Conservation (phyloP, 768 basidiomycete genomes). For the Hygrophorus russula region DNA sequence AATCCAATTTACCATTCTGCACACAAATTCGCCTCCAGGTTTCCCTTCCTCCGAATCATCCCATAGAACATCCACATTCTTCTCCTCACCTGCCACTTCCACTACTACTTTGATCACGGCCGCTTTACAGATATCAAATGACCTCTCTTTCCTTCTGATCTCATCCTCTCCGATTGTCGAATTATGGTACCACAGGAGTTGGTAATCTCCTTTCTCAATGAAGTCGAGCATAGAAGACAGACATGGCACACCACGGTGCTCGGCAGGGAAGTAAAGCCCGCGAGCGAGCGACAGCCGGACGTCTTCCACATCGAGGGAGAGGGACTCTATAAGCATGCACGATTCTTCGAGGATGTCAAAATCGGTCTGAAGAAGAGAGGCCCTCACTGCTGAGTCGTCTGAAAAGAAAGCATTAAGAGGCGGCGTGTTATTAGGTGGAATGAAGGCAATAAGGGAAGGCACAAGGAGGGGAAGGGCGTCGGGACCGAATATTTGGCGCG, state of each 20-base stretch:
- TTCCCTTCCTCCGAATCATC: slow-evolving; percentile 41
- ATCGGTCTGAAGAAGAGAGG: slow-evolving; percentile 47
- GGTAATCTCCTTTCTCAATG: slow-evolving; percentile 61
- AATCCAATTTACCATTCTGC: slow-evolving; percentile 69
- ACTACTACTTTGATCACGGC: slow-evolving; percentile 80
- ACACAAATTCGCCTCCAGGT: slow-evolving; percentile 65
- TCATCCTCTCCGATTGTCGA: slow-evolving; percentile 35
- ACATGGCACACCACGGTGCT: slow-evolving; percentile 46
- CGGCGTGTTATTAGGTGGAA: slow-evolving; percentile 34
- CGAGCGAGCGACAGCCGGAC: slow-evolving; percentile 63
- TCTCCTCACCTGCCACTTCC: slow-evolving; percentile 75
- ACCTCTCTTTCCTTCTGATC: slow-evolving; percentile 49
- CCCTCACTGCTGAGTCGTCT: slow-evolving; percentile 27
- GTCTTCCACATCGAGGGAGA: slow-evolving; percentile 69
- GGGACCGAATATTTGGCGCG: slow-evolving; percentile 45
- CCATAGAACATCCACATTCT: slow-evolving; percentile 71
- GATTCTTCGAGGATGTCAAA: slow-evolving; percentile 65
- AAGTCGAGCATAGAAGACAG: slow-evolving; percentile 59
- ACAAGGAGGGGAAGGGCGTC: slow-evolving; percentile 56
- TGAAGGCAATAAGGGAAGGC: slow-evolving; percentile 45
- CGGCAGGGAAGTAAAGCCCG: slow-evolving; percentile 45
- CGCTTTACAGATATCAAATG: slow-evolving; percentile 74
- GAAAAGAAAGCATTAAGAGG: slow-evolving; percentile 27
- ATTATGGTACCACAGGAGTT: slow-evolving; percentile 45
- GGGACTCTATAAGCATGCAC: slow-evolving; percentile 66